Evolutionary conservation across 345 rosid species (phyloP).

Genomic region (Populus euphratica): DNA sequence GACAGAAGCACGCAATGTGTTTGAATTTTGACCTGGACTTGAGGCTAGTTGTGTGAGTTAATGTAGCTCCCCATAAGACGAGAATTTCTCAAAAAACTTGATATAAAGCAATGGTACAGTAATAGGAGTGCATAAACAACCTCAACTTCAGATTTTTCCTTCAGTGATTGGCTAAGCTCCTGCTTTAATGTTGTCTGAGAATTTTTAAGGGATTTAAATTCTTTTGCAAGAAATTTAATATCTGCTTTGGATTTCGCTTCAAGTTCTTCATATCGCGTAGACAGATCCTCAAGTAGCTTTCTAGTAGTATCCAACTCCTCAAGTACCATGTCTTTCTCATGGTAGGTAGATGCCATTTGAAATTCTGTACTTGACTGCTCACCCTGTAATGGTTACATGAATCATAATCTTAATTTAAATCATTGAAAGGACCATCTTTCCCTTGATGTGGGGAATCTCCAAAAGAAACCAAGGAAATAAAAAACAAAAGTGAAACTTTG

Average conservation of each 20-base stretch:
- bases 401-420: background rate
- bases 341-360: conserved; percentile 31
- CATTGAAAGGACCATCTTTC: background rate
- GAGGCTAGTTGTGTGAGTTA: background rate
- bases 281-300: conserved; percentile 59
- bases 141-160: conserved; percentile 68
- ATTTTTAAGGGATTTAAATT: conserved; percentile 80
- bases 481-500: background rate
- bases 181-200: conserved; percentile 65
- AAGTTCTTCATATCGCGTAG: conserved; percentile 64
- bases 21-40: background rate
- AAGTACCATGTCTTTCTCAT: conserved; percentile 38
- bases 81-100: background rate
- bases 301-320: conserved; percentile 67
- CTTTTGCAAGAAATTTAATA: conserved; percentile 86
- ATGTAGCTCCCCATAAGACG: background rate
- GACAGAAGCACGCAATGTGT: background rate
- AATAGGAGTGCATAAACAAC: conserved; percentile 33
- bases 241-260: conserved; percentile 95
- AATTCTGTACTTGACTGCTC: conserved; percentile 40
- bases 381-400: conserved; percentile 43
- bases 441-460: background rate
- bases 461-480: background rate
- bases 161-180: conserved; percentile 51
- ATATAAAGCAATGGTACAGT: background rate